These are phyloP conservation scores for Lodderomyces metapsilosis DNA, from an alignment of 1,139 yeast genomes.

Conservation along the genomic window DNA sequence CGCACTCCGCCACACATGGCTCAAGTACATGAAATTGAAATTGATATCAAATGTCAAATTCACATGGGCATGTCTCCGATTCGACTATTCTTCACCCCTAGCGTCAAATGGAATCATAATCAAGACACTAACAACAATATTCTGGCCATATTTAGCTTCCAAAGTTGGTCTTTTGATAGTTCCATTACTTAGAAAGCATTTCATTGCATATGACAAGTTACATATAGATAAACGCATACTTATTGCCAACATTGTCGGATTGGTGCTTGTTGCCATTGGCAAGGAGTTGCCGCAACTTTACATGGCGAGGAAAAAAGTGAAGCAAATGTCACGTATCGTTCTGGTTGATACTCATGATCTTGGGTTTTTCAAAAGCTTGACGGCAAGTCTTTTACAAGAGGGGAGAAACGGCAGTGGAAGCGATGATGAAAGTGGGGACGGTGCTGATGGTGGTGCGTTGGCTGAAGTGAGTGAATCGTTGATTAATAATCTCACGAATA, in stretches of 20 bases:
- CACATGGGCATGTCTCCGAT: slow-evolving; percentile 31
- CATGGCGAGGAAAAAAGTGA: slow-evolving; percentile 26
- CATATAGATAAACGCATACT: slow-evolving; percentile 27
- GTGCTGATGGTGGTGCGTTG: background rate
- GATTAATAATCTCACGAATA: background rate
- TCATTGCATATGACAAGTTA: slow-evolving; percentile 10
- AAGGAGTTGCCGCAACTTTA: slow-evolving; percentile 36
- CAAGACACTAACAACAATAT: slow-evolving; percentile 30
- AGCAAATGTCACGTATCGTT: slow-evolving; percentile 23
- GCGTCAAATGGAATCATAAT: slow-evolving; percentile 26
- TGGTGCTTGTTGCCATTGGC: slow-evolving; percentile 30
- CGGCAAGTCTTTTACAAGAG: background rate
- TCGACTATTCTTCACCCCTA: slow-evolving; percentile 35
- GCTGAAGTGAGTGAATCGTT: background rate
- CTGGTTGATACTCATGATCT: slow-evolving; percentile 11
- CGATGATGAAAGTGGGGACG: background rate
- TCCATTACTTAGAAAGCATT: slow-evolving; percentile 13
- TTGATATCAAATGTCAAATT: slow-evolving; percentile 19
- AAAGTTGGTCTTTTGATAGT: slow-evolving; percentile 30
- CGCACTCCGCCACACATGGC: slow-evolving; percentile 11
- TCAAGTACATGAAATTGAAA: slow-evolving; percentile 15
- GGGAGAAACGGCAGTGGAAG: background rate
- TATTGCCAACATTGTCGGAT: slow-evolving; percentile 33
- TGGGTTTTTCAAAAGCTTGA: background rate
- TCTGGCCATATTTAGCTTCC: slow-evolving; percentile 43